Evolutionary conservation across 768 basidiomycete genomes (phyloP).

Genomic region (Pulveroboletus sp.): DNA sequence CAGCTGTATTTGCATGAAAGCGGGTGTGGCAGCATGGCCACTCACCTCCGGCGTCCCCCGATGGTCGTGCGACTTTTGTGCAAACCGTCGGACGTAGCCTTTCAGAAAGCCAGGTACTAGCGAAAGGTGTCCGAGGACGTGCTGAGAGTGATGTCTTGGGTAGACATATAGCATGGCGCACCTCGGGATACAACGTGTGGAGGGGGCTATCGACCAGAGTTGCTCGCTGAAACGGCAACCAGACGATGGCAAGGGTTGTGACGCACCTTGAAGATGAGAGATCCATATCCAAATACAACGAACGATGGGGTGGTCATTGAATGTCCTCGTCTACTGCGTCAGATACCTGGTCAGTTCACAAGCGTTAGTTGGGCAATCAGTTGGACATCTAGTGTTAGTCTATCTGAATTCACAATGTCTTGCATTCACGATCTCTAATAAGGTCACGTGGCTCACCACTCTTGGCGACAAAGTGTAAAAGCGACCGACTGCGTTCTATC

Average conservation of each 20-base stretch:
- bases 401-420: too few species aligned
- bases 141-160: background rate
- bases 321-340: background rate
- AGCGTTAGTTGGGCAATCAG: too few species aligned
- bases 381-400: too few species aligned
- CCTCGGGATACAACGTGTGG: constrained; percentile 72
- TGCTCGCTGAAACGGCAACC: background rate
- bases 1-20: background rate
- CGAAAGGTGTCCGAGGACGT: background rate
- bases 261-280: constrained; percentile 79
- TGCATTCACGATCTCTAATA: too few species aligned
- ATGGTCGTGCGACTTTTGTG: constrained; percentile 90
- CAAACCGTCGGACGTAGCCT: constrained; percentile 86
- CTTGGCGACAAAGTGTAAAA: too few species aligned
- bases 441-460: background rate
- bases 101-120: constrained; percentile 80
- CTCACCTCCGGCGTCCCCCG: constrained; percentile 80
- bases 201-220: constrained; percentile 54
- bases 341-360: background rate
- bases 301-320: constrained; percentile 37
- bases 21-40: background rate
- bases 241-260: background rate
- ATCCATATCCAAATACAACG: constrained; percentile 89
- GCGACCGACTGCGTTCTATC: background rate
- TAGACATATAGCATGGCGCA: constrained; percentile 17